Conservation (phyloP, 2,329 filamentous ascomycete species). For the Aureobasidium mangrovei region DNA sequence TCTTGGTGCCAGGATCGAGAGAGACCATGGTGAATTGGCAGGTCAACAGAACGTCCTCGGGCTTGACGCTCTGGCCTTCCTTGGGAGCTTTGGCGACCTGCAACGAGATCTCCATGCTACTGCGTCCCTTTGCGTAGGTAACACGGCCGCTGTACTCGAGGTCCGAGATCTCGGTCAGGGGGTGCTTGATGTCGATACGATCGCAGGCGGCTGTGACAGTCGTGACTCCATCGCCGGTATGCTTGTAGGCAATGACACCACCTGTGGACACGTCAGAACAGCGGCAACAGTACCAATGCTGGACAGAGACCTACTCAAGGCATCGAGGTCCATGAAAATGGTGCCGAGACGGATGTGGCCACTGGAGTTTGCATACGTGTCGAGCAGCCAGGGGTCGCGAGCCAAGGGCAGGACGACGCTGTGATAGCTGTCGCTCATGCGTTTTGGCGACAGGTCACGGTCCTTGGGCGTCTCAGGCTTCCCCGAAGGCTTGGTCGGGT, state of each 20-base stretch:
- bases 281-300: too few species aligned
- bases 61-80: constrained; percentile 46
- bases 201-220: constrained; percentile 58
- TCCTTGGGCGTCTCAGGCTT: constrained; percentile 33
- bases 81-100: constrained; percentile 60
- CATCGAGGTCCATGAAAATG: constrained; percentile 72
- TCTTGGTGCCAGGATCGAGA: constrained; percentile 58
- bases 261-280: constrained; percentile 30
- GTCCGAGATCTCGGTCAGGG: constrained; percentile 68
- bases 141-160: constrained; percentile 62
- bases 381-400: constrained; percentile 66
- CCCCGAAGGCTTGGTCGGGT: constrained; percentile 24
- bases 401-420: constrained; percentile 60
- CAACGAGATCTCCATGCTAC: constrained; percentile 65
- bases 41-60: constrained; percentile 58
- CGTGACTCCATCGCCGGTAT: constrained; percentile 55
- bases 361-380: constrained; percentile 68
- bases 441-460: constrained; percentile 54
- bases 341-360: constrained; percentile 67
- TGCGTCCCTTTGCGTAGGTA: constrained; percentile 63
- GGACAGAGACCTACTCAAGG: constrained; percentile 34
- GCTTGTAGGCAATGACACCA: constrained; percentile 67
- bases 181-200: constrained; percentile 58
- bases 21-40: constrained; percentile 73
- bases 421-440: constrained; percentile 64